A percentile compares a stretch with the other conserved stretches of the same genome.
phyloP scores from a whole-genome alignment of 1,284 basidiomycete genomes.

The Tilletia indica region DNA sequence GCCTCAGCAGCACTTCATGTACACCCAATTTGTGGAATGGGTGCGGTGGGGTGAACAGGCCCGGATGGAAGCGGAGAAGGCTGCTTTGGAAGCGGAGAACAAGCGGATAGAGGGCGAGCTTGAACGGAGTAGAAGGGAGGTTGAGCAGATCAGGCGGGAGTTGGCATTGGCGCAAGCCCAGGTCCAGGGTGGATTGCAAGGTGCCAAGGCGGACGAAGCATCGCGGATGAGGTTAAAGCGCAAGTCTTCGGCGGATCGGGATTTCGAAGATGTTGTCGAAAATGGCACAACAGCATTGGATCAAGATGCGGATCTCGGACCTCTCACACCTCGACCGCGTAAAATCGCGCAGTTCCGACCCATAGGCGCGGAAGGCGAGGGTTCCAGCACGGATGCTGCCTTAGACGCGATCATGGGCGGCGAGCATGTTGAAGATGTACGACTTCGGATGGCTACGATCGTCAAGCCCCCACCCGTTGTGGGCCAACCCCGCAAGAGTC shows the following conservation, averaged over 20 bases:
- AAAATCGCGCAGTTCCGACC: conserved; percentile 26
- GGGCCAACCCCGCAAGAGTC: conserved; percentile 53
- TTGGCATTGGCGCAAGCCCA: conserved; percentile 16
- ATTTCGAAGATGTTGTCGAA: background rate
- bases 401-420: conserved; percentile 21
- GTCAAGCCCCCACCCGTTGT: conserved; percentile 53
- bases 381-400: conserved; percentile 14
- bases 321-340: background rate
- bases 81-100: conserved; percentile 28
- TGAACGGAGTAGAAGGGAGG: conserved; percentile 20
- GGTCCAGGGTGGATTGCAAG: conserved; percentile 24
- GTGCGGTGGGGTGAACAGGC: conserved; percentile 48
- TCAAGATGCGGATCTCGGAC: background rate
- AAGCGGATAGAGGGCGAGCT: conserved; percentile 24
- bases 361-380: conserved; percentile 1
- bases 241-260: background rate
- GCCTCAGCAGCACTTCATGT: conserved; percentile 81
- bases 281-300: background rate
- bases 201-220: conserved; percentile 17
- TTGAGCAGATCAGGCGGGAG: conserved; percentile 15
- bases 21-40: conserved; percentile 64
- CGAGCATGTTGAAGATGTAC: conserved; percentile 26
- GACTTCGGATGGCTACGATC: conserved; percentile 16
- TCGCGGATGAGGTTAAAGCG: conserved; percentile 14
- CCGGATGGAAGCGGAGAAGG: conserved; percentile 27